These are phyloP conservation scores for Zalaria sp. DNA, from an alignment of 2,329 filamentous ascomycete species.

Conservation along the genomic window DNA sequence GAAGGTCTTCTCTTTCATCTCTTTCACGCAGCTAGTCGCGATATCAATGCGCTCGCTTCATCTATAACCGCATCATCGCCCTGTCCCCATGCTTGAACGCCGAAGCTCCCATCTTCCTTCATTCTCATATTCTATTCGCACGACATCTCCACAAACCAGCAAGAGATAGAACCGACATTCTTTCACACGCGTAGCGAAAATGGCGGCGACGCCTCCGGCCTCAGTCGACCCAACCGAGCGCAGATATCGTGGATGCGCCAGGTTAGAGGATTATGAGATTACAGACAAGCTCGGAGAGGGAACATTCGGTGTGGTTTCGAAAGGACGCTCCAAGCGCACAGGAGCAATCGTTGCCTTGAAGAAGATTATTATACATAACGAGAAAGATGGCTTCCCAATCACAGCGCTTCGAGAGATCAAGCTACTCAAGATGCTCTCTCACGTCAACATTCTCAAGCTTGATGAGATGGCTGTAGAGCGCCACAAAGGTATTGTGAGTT, in stretches of 20 bases:
- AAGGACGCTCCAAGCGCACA: conserved; percentile 63
- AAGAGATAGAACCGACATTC: too few species aligned
- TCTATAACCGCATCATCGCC: too few species aligned
- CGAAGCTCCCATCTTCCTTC: too few species aligned
- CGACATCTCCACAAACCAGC: too few species aligned
- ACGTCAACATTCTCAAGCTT: conserved; percentile 72
- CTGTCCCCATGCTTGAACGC: too few species aligned
- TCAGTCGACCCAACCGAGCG: conserved; percentile 33
- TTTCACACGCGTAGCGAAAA: background rate
- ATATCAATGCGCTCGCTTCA: background rate
- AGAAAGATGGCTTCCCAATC: conserved; percentile 99
- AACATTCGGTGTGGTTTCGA: conserved; percentile 93
- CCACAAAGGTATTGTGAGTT: conserved; percentile 51
- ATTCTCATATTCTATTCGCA: too few species aligned
- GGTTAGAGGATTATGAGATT: conserved; percentile 66
- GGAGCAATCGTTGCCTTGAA: conserved; percentile 75
- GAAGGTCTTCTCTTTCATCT: too few species aligned
- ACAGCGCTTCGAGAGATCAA: conserved; percentile 96
- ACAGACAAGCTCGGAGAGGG: conserved; percentile 76
- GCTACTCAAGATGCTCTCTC: conserved; percentile 85
- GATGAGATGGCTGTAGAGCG: conserved; percentile 95
- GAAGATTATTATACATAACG: conserved; percentile 99
- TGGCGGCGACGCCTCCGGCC: background rate
- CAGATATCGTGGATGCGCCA: conserved; percentile 72
- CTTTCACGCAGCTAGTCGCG: background rate